Percentiles rank a stretch among this genome's conserved stretches.
phyloP scores from a whole-genome alignment of 2,329 filamentous ascomycete genomes.

The Drechslerella coelobrocha region DNA sequence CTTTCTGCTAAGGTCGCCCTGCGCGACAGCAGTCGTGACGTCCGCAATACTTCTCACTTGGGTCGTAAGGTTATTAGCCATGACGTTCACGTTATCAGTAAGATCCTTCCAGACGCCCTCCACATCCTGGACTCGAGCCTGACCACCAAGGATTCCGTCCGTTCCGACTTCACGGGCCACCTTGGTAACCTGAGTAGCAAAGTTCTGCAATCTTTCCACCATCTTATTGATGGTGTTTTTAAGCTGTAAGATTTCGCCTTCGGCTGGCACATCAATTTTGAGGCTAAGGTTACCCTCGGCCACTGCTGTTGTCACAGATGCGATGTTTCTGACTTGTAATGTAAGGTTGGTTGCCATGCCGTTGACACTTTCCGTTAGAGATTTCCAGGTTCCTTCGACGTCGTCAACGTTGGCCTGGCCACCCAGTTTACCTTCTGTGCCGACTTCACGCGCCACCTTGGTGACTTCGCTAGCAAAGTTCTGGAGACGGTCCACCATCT shows the following conservation, averaged over 20 bases:
- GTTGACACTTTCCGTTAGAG: slow-evolving; percentile 94
- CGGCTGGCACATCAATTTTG: slow-evolving; percentile 92
- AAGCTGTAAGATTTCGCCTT: slow-evolving; percentile 91
- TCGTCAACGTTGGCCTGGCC: slow-evolving; percentile 95
- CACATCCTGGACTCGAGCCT: slow-evolving; percentile 84
- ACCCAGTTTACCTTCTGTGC: slow-evolving; percentile 90
- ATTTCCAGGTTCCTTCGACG: slow-evolving; percentile 95
- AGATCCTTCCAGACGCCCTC: slow-evolving; percentile 98
- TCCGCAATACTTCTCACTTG: slow-evolving; percentile 95
- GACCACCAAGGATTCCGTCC: slow-evolving; percentile 89
- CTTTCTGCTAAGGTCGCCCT: slow-evolving; percentile 93
- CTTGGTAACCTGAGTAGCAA: slow-evolving; percentile 93
- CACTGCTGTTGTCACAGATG: slow-evolving; percentile 93
- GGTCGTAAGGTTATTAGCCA: slow-evolving; percentile 85
- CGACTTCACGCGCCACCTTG: slow-evolving; percentile 86
- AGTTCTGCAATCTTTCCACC: slow-evolving; percentile 97
- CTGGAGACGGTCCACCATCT: slow-evolving; percentile 97
- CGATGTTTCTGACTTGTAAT: slow-evolving; percentile 96
- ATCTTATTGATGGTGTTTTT: slow-evolving; percentile 99
- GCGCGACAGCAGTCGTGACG: slow-evolving; percentile 75
- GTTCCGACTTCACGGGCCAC: slow-evolving; percentile 95
- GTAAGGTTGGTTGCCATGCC: slow-evolving; percentile 98
- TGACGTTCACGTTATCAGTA: slow-evolving; percentile 86
- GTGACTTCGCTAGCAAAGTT: slow-evolving; percentile 97
- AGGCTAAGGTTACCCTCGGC: slow-evolving; percentile 92